phyloP scores from a whole-genome alignment of 345 rosid species.

The Barbarea vulgaris region DNA sequence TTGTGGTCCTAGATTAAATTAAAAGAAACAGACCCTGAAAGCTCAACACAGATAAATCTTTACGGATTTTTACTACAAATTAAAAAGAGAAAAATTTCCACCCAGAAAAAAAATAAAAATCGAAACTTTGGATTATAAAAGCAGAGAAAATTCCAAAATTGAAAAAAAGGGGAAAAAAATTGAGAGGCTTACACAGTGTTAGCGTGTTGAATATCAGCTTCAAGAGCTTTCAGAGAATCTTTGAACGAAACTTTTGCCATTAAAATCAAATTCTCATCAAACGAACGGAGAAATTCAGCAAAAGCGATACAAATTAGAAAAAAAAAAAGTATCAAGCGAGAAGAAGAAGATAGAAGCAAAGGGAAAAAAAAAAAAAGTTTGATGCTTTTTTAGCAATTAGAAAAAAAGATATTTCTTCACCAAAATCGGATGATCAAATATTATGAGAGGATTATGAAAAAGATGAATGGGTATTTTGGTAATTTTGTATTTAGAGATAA shows the following conservation, averaged over 20 bases:
- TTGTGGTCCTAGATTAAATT: constrained; percentile 27
- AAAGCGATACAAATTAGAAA: neutral
- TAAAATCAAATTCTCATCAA: constrained; percentile 15
- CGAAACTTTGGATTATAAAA: constrained; percentile 17
- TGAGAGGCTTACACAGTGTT: constrained; percentile 72
- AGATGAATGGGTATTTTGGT: constrained; percentile 14
- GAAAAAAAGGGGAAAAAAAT: neutral
- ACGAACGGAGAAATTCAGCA: neutral
- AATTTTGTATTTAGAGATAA: neutral
- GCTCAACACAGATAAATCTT: neutral
- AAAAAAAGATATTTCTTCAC: constrained; percentile 24
- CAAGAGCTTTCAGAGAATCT: constrained; percentile 90
- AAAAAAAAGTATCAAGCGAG: constrained; percentile 1
- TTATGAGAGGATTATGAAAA: constrained; percentile 8
- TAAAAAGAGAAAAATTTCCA: neutral
- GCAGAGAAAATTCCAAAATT: neutral
- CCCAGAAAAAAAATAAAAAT: neutral
- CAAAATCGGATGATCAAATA: constrained; percentile 32
- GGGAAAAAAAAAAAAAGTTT: neutral
- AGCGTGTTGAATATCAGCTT: constrained; percentile 92
- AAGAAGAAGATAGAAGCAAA: constrained; percentile 24
- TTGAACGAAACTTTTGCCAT: constrained; percentile 81
- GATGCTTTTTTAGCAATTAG: constrained; percentile 21
- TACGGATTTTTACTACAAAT: neutral
- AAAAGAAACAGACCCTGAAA: constrained; percentile 20